phyloP scores from a whole-genome alignment of 306 rosid genomes.

The Chamaecrista fasciculata region DNA sequence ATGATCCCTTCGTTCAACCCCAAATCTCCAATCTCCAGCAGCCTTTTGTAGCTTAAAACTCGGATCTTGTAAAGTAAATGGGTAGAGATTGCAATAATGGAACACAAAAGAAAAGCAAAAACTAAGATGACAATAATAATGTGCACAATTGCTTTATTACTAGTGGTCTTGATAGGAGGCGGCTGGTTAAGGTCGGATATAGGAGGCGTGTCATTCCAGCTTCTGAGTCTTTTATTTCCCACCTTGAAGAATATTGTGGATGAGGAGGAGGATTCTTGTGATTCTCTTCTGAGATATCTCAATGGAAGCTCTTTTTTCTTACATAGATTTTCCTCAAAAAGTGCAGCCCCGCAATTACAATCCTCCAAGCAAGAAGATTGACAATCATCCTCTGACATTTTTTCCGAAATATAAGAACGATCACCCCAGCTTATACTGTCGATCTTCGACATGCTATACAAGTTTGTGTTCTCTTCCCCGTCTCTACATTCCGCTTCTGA shows the following conservation, averaged over 20 bases:
- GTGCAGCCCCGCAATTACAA: conserved; percentile 37
- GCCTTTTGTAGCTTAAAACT: conserved; percentile 33
- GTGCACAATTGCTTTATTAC: conserved; percentile 14
- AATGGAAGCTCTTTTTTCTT: conserved; percentile 32
- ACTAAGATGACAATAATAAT: conserved; percentile 8
- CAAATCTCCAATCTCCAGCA: conserved; percentile 18
- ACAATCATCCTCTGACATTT: conserved; percentile 16
- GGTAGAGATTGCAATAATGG: background rate
- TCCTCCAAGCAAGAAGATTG: conserved; percentile 28
- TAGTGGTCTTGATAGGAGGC: conserved; percentile 15
- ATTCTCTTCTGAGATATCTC: conserved; percentile 1
- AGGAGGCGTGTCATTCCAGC: background rate
- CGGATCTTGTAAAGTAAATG: conserved; percentile 30
- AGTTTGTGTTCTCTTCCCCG: background rate
- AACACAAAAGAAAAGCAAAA: conserved; percentile 22
- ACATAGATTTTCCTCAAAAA: background rate
- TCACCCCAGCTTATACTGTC: background rate
- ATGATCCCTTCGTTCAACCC: conserved; percentile 33
- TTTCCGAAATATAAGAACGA: background rate
- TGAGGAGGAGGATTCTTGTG: fast-evolving
- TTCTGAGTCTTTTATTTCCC: background rate
- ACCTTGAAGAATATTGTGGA: conserved; percentile 24
- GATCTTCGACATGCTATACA: background rate
- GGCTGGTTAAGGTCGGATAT: background rate
- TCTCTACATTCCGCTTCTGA: conserved; percentile 9